phyloP scores from a whole-genome alignment of 495 filamentous ascomycete genomes.

The Tuber indicum region DNA sequence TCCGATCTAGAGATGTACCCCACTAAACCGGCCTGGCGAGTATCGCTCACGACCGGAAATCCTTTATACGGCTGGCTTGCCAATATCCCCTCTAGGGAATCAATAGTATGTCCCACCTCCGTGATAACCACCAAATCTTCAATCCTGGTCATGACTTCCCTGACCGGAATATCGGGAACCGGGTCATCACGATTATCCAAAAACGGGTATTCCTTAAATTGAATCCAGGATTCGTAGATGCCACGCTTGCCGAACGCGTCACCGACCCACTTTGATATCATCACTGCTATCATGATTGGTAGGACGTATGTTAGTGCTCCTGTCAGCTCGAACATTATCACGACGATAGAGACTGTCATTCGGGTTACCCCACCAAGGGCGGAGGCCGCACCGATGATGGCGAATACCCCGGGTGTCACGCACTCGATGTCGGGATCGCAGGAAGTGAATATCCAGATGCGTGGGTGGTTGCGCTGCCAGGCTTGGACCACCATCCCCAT shows the following conservation, averaged over 20 bases:
- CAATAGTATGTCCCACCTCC: slow-evolving; percentile 79
- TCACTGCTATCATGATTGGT: slow-evolving; percentile 99
- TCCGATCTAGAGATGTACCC: slow-evolving; percentile 95
- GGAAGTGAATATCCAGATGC: slow-evolving; percentile 65
- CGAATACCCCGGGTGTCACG: slow-evolving; percentile 90
- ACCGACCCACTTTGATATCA: slow-evolving; percentile 97
- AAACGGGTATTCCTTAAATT: slow-evolving; percentile 92
- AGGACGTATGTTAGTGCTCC: slow-evolving; percentile 94
- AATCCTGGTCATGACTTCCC: slow-evolving; percentile 81
- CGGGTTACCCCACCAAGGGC: slow-evolving; percentile 92
- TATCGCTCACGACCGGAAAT: slow-evolving; percentile 81
- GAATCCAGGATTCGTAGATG: slow-evolving; percentile 98
- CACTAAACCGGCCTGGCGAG: slow-evolving; percentile 64
- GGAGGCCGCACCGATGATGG: slow-evolving; percentile 94
- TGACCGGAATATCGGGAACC: slow-evolving; percentile 73
- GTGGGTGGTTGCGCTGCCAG: slow-evolving; percentile 73
- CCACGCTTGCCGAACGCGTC: slow-evolving; percentile 90
- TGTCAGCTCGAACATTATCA: slow-evolving; percentile 98
- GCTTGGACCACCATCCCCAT: slow-evolving; percentile 83
- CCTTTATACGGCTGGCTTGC: slow-evolving; percentile 72
- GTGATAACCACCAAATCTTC: slow-evolving; percentile 86
- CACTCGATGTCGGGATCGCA: slow-evolving; percentile 87
- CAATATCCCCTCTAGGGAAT: slow-evolving; percentile 62
- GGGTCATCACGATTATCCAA: slow-evolving; percentile 86
- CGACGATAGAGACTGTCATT: slow-evolving; percentile 94